Conservation (phyloP, 192 early-diverging fungal genomes). For the Gaertneriomyces sp. region DNA sequence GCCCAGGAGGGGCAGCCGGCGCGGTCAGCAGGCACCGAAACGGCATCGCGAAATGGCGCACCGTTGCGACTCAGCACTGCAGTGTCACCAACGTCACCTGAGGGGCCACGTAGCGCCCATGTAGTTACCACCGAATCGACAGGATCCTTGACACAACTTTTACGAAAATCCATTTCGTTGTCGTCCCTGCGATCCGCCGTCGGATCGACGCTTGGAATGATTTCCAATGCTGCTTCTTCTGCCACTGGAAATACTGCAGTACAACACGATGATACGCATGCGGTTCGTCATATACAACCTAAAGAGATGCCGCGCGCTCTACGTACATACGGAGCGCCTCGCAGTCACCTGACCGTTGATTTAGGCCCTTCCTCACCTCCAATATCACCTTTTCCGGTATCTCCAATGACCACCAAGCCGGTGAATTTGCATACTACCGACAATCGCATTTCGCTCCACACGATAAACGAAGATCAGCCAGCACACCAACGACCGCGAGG, state of each 20-base stretch:
- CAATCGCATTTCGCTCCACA: not conserved
- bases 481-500: too few relatives aligned
- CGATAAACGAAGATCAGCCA: not conserved
- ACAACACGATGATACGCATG: not conserved
- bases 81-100: too few relatives aligned
- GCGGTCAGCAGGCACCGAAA: not conserved
- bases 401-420: slow-evolving; percentile 1
- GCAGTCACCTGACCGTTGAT: not conserved
- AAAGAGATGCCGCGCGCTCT: not conserved
- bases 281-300: not conserved
- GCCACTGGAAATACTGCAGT: not conserved
- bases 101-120: too few relatives aligned
- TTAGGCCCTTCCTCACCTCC: slow-evolving; percentile 3
- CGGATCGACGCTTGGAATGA: slow-evolving; percentile 4
- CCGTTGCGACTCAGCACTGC: too few relatives aligned
- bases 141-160: slow-evolving; percentile 1
- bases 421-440: not conserved
- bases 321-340: slow-evolving; percentile 1
- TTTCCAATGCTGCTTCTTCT: not conserved
- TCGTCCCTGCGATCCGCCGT: slow-evolving; percentile 22
- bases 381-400: not conserved
- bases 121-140: too few relatives aligned
- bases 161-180: slow-evolving; percentile 20
- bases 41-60: not conserved
- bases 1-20: too few relatives aligned